Evolutionary conservation across 2,329 filamentous ascomycete genomes (phyloP), one percentile per base, ranked within the genome.

Genomic region (Chrysoporthe deuterocubensis): DNA sequence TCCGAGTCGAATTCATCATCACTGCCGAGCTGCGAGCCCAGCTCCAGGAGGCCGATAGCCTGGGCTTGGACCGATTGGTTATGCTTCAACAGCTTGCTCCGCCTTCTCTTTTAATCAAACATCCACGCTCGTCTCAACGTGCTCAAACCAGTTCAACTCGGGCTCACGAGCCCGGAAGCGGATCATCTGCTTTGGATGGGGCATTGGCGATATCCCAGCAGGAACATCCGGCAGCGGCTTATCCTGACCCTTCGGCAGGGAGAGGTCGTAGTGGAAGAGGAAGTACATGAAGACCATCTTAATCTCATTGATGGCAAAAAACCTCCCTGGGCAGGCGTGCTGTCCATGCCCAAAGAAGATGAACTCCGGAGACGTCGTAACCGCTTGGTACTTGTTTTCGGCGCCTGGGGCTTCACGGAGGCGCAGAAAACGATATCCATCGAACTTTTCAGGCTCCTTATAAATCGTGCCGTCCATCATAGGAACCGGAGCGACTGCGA

Each of bases 401-500:
- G 40, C 37, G 11, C 74, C 72, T 2, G 71, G 68, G 65, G 80
- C 78, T 26, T 26, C 26, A 2, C 79, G 75, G 11, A 73, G 66
- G 2, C 78, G 74, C 4, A 79, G 78, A 64, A 81, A 83, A 0
- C 81, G 75, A 64, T 81, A 82, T 0, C 80, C 80, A 21, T 82
- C 80, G 69, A 75, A 83, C 34, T 77, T 77, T 8, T 73, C 42
- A 0, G 80, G 74, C 2, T 81, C 76, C 8, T 78, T 75, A 52
- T 78, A 76, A 0, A 57, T 65, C 0, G 76, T 75, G 3, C 65
- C 65, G 57, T 82, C 77, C 40, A 50, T 44, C 57, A 66, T 66
- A 21, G 58, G 64, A 2, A 32, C 18, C 3, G 37, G 58, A 5
- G 64, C 61, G 34, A 66, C 34, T 34, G 62, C n/a, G 1, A 66